Evolutionary conservation across 495 filamentous ascomycete genomes (phyloP), one percentile per base, ranked within the genome.

Genomic region (Penicillium canescens): DNA sequence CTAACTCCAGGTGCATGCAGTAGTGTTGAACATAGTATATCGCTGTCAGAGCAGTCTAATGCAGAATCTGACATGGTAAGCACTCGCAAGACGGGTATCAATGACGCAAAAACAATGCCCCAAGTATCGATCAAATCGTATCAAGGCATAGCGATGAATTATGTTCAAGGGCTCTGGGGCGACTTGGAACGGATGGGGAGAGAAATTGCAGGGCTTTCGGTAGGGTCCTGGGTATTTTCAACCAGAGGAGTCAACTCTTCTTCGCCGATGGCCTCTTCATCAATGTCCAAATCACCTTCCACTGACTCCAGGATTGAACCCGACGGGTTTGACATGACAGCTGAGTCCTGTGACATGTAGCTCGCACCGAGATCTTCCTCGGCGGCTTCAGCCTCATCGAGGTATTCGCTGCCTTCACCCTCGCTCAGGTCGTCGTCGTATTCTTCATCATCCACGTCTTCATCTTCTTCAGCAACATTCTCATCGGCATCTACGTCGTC

Each of bases 291-390:
- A n/a, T 57, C 61, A 8, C 52, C 70, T 42, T 67, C 67, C 6
- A 71, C 62, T 5, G 67, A 69, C 35, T 72, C 67, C 21, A 70
- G 35, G 10, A 76, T 74, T 7, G 77, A 75, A 23, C 69, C 65
- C 14, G 70, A 73, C 1, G 76, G 66, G 23, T 82, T 74, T 14
- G 72, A 73, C 5, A 79, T 64, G 33, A 82, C 80, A 13, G 72
- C 70, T n/a, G 79, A 80, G 43, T 75, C 76, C 11, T 78, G 72
- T 0, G 83, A 84, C 36, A 87, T 71, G 51, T 82, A 86, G 59
- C 82, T 86, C 48, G 84, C 82, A 13, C 63, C 83, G 51, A 86
- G 70, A 70, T 76, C 71, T 57, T 74, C 72, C 14, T 67, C 70
- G 7, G 33, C 59, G 16, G 67, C 71, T 11, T 77, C 71, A 26